Percentiles rank a stretch among this genome's conserved stretches.
These are phyloP conservation scores for Penicillium psychrosexuale DNA, from an alignment of 2,329 filamentous ascomycete genomes.

Conservation along the genomic window DNA sequence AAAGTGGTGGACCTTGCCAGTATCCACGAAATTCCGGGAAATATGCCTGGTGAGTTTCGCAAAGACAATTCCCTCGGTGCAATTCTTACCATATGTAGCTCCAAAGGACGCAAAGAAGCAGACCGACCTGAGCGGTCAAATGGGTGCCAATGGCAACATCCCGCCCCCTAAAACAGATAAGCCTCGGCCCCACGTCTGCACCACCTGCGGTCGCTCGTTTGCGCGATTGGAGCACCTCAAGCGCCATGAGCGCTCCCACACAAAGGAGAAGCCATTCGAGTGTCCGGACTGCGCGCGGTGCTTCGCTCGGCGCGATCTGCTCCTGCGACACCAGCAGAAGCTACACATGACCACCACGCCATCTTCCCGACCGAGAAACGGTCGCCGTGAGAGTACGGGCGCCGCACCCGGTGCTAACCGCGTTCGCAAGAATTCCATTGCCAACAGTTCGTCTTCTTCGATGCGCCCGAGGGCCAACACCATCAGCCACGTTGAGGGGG, in stretches of 20 bases:
- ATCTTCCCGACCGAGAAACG: slow-evolving; percentile 77
- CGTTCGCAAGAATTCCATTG: slow-evolving; percentile 90
- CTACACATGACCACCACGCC: slow-evolving; percentile 90
- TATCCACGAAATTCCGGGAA: slow-evolving; percentile 41
- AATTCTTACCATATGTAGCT: slow-evolving; percentile 25
- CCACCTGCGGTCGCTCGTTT: slow-evolving; percentile 86
- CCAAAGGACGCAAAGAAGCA: slow-evolving; percentile 32
- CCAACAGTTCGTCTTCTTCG: slow-evolving; percentile 51
- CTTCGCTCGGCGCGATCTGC: slow-evolving; percentile 87
- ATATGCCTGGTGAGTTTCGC: slow-evolving; percentile 38
- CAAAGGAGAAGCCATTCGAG: slow-evolving; percentile 98
- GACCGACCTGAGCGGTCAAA: slow-evolving; percentile 28
- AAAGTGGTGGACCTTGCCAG: slow-evolving; percentile 40
- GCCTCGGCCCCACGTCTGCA: slow-evolving; percentile 89
- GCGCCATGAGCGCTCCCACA: slow-evolving; percentile 95
- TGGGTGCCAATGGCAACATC: slow-evolving; percentile 31
- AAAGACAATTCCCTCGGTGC: slow-evolving; percentile 12
- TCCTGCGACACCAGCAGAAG: slow-evolving; percentile 96
- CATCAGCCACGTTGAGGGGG: slow-evolving; percentile 85
- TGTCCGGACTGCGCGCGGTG: slow-evolving; percentile 92
- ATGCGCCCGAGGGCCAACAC: slow-evolving; percentile 93
- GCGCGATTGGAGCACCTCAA: slow-evolving; percentile 94
- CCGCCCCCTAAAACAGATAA: slow-evolving; percentile 95
- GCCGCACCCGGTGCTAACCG: slow-evolving; percentile 64
- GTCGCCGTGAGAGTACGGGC: slow-evolving; percentile 80